Evolutionary conservation across 1,139 yeast species (phyloP), one percentile per base, ranked within the genome.

Genomic region (Geotrichum australiense): DNA sequence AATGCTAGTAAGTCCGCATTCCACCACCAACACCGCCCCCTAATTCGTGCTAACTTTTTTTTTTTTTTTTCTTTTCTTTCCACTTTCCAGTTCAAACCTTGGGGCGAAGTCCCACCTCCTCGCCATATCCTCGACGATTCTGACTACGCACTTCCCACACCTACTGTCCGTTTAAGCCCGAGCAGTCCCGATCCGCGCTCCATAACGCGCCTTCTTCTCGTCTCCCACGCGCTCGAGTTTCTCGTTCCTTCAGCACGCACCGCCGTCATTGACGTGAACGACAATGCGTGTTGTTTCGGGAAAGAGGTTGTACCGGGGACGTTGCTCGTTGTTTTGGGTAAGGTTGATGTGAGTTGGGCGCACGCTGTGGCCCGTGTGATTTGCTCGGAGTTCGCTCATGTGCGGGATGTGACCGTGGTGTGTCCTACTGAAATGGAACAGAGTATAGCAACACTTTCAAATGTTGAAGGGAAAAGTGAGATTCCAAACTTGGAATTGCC

Each of bases 81-180:
- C 16, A 14, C 19, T 18, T 14, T 4, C 1, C 12, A 74, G 74
- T 67, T 77, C 47, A 77, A 75, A 70, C 80, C 78, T 21, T 68
- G 76, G 69, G 63, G 66, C 12, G 80, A 74, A 43, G 56, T 59
- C 28, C 74, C 70, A 37, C 63, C 70, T 21, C 76, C 80, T 10
- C 70, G 83, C 45, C 80, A 78, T 56, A 54, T 68, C 15, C 59
- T 76, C 29, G 62, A 61, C 47, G 77, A 73, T 35, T 53, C 42
- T 4, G 42, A 42, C 40, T 26, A 19, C 22, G 26, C 29, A 20
- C 19, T 25, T 7, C 24, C 10, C 20, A 35, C 36, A 14, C 30
- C 40, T 8, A 35, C 40, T 4, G n/a, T 19, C 11, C 36, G 37
- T 30, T 12, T 15, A 27, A 14, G 21, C 27, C 20, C 23, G 8